Conservation (phyloP, 768 basidiomycete species). For the Tulasnella sp. region DNA sequence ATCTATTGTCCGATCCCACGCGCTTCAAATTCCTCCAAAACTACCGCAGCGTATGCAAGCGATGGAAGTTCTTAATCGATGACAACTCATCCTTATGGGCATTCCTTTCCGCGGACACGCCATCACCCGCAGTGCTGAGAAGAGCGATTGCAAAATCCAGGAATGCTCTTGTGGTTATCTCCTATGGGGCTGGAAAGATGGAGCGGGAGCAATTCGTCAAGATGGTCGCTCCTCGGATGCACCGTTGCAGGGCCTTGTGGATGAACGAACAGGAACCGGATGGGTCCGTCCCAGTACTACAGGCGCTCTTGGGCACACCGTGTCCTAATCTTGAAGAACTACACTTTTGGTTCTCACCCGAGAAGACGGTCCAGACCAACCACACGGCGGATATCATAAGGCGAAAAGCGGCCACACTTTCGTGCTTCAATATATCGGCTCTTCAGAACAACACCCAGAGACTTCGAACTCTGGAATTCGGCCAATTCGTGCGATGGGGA, state of each 20-base stretch:
- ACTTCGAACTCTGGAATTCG: neutral
- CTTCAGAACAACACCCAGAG: neutral
- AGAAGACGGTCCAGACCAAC: too few species aligned
- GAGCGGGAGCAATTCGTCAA: neutral
- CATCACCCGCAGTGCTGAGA: neutral
- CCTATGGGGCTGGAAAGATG: neutral
- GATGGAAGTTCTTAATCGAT: neutral
- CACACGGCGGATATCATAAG: too few species aligned
- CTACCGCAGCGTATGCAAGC: neutral
- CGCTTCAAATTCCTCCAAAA: neutral
- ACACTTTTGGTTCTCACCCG: neutral
- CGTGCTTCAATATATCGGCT: neutral
- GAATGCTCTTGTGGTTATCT: neutral
- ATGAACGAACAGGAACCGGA: neutral
- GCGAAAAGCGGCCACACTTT: too few species aligned
- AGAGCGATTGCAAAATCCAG: neutral
- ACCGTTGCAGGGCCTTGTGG: neutral
- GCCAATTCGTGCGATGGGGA: neutral
- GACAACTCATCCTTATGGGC: neutral
- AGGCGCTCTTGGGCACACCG: neutral
- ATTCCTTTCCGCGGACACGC: neutral
- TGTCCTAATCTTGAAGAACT: neutral
- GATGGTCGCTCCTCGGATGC: neutral
- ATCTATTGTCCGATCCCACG: neutral
- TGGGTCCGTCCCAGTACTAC: neutral